phyloP scores from a whole-genome alignment of 306 rosid genomes.

The Pyrus bretschneideri region DNA sequence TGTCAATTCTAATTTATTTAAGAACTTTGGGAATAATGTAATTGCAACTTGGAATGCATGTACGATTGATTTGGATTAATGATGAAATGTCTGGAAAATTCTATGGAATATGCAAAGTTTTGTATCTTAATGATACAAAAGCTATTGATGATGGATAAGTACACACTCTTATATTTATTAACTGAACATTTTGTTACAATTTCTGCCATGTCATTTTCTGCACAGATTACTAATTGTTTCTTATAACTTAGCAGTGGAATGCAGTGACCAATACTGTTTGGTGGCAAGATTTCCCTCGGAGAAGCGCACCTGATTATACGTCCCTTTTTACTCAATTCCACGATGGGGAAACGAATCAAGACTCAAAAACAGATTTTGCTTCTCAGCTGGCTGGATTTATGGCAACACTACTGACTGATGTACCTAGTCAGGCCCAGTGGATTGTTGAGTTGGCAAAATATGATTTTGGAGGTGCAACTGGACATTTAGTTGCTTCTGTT shows the following conservation, averaged over 20 bases:
- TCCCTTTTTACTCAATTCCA: slow-evolving; percentile 50
- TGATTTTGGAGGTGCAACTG: slow-evolving; percentile 65
- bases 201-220: neutral
- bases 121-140: neutral
- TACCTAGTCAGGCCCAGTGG: slow-evolving; percentile 72
- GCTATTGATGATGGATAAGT: neutral
- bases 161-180: neutral
- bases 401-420: slow-evolving; percentile 63
- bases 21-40: neutral
- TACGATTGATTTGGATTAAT: neutral
- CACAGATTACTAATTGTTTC: slow-evolving; percentile 4
- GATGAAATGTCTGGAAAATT: neutral
- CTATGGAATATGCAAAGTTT: neutral
- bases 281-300: slow-evolving; percentile 85
- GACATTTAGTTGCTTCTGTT: slow-evolving; percentile 65
- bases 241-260: slow-evolving; percentile 50
- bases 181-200: neutral
- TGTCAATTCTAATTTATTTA: neutral
- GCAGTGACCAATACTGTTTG: slow-evolving; percentile 71
- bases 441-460: slow-evolving; percentile 57
- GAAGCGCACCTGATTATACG: slow-evolving; percentile 36
- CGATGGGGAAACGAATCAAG: slow-evolving; percentile 20
- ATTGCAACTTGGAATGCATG: neutral
- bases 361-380: slow-evolving; percentile 55
- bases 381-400: slow-evolving; percentile 80